Base-by-base conservation (phyloP, 768 basidiomycete species). In the Asterophora parasitica region DNA sequence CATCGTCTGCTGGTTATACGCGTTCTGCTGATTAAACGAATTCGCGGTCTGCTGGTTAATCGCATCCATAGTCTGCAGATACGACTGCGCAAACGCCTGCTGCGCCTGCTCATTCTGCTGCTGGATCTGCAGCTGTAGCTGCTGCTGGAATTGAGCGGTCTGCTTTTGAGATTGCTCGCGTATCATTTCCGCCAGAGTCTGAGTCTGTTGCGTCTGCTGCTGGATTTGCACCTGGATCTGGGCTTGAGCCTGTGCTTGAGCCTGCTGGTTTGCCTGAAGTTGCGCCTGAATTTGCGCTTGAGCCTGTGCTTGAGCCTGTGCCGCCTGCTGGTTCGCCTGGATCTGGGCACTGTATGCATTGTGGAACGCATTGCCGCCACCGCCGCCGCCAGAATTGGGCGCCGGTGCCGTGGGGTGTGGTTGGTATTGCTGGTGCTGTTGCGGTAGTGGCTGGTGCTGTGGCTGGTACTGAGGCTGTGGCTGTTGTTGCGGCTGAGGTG, bases 401-500 rank as follows among this genome's bases (percentile, higher is more conserved):
- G n/a, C n/a, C n/a, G n/a, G n/a, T n/a, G n/a, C n/a, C n/a, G n/a
- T n/a, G n/a, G n/a, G n/a, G 12, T 46, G 51, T 28, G 39, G 42
- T 27, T 60, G 59, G 6, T 27, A n/a, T 12, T 44, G 37, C 28
- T 46, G 51, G n/a, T n/a, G n/a, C n/a, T n/a, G n/a, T n/a, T n/a
- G n/a, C n/a, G n/a, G n/a, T n/a, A n/a, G n/a, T n/a, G n/a, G n/a
- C n/a, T n/a, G n/a, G n/a, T n/a, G n/a, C n/a, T n/a, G n/a, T n/a
- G n/a, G n/a, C n/a, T n/a, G n/a, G n/a, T n/a, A n/a, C n/a, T 3
- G 23, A 3, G 3, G 23, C 23, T 23, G 23, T 23, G 3, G 23
- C 23, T 23, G 23, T n/a, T 66, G 67, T 46, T 66, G 65, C 13
- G 59, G 54, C 23, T n/a, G n/a, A n/a, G n/a, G n/a, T n/a, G 23